These are phyloP conservation scores for Citrus sinensis DNA, from an alignment of 345 rosid species.

Conservation along the genomic window DVS_A1.0 CM039163.1:24922001-24922500, in stretches of 20 bases:
- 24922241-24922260: neutral
- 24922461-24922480: constrained; percentile 24
- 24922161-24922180: neutral
- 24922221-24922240: neutral
- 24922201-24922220: neutral
- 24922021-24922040: neutral
- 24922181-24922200: neutral
- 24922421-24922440: neutral
- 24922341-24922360: neutral
- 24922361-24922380: neutral
- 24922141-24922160: neutral
- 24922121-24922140: neutral
- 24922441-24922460: constrained; percentile 9
- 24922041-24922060: neutral
- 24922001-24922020: neutral
- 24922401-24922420: neutral
- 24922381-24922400: neutral
- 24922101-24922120: neutral
- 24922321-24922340: neutral
- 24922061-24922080: neutral
- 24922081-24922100: neutral
- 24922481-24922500: constrained; percentile 44
- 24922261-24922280: constrained; percentile 3
- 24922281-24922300: neutral
- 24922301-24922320: neutral